phyloP scores from a whole-genome alignment of 176 grass and related monocot genomes.

The Triticum aestivum region DNA sequence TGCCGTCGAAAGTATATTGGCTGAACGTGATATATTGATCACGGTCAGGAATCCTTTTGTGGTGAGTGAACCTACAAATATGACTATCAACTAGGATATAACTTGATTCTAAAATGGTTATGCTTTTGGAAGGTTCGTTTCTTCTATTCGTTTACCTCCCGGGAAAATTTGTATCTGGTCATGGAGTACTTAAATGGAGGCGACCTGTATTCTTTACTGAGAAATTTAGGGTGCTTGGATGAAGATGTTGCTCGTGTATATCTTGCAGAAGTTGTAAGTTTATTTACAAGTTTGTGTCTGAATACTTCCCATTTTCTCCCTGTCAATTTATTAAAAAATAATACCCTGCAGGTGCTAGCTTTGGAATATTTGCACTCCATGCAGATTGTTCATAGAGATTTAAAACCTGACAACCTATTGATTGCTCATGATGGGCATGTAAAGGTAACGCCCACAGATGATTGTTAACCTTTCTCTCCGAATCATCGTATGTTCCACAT shows the following conservation, averaged over 20 bases:
- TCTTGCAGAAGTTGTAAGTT: slow-evolving; percentile 99
- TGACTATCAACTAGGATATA: slow-evolving; percentile 2
- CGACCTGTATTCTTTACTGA: slow-evolving; percentile 91
- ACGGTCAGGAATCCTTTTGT: slow-evolving; percentile 99
- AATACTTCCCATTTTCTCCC: slow-evolving; percentile 1
- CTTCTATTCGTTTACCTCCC: slow-evolving; percentile 99
- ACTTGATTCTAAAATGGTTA: slow-evolving; percentile 33
- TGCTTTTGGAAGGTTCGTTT: slow-evolving; percentile 85
- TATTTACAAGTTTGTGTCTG: slow-evolving; percentile 22
- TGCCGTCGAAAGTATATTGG: slow-evolving; percentile 99
- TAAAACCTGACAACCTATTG: slow-evolving; percentile 97
- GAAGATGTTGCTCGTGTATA: slow-evolving; percentile 97
- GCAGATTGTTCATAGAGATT: slow-evolving; percentile 96
- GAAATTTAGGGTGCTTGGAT: slow-evolving; percentile 97
- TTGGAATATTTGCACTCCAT: slow-evolving; percentile 98
- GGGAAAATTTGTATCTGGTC: slow-evolving; percentile 97
- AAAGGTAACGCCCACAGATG: slow-evolving; percentile 63
- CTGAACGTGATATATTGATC: slow-evolving; percentile 96
- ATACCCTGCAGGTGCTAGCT: slow-evolving; percentile 76
- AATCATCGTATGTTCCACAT: slow-evolving; percentile 4
- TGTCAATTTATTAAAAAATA: slow-evolving; percentile 9
- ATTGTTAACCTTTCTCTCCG: slow-evolving; percentile 8
- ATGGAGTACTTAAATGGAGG: slow-evolving; percentile 99
- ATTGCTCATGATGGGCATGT: slow-evolving; percentile 99
- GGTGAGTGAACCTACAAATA: slow-evolving; percentile 51